Base-by-base conservation (phyloP, 2,329 filamentous ascomycete species). In the Aureobasidium sp. region DNA sequence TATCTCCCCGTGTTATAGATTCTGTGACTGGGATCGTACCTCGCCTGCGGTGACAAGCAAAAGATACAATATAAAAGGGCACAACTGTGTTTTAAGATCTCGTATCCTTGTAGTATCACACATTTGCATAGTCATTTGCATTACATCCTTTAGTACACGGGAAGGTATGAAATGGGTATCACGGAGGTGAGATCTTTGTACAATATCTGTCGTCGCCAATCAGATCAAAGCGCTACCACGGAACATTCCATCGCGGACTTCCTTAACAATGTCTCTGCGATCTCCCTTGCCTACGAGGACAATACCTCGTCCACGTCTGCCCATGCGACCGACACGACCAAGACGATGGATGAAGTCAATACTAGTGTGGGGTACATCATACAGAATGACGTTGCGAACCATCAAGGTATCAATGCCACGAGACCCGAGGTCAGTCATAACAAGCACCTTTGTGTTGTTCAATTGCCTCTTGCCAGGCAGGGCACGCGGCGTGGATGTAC, bases 321-420 rank as follows among this genome's bases (percentile, higher is more conserved):
- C 91, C 91, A 97, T 97, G 37, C 94, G 84, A 0, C 94, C 94
- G 1, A 94, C 91, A 62, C 94, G 84, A 17, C 94, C 94, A 5
- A 97, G 84, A 17, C 95, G 88, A 75, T 99, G 95, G 70, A 99
- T 97, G 70, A 99, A 99, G 75, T 99, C 95, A 64, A 99, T 95
- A 0, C 91, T 96, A 0, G 90, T 96, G 72, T 97, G 93, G 5
- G 94, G 94, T n/a, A 99, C 93, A 72, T 99, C 91, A 74, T 96
- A 97, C 29, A 99, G 78, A 61, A 99, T 87, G 58, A 99, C 94
- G 67, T 96, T 90, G 62, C 90, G 84, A 20, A 97, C 93, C 20
- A 90, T 88, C 34, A 97, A 77, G 0, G 94, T 99, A 74, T 99
- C 94, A 69, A 99, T 96, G 65, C 94, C 94, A 67, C 94, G 80